Conservation (phyloP, 495 filamentous ascomycete genomes). For the Penicillium taxi region DNA sequence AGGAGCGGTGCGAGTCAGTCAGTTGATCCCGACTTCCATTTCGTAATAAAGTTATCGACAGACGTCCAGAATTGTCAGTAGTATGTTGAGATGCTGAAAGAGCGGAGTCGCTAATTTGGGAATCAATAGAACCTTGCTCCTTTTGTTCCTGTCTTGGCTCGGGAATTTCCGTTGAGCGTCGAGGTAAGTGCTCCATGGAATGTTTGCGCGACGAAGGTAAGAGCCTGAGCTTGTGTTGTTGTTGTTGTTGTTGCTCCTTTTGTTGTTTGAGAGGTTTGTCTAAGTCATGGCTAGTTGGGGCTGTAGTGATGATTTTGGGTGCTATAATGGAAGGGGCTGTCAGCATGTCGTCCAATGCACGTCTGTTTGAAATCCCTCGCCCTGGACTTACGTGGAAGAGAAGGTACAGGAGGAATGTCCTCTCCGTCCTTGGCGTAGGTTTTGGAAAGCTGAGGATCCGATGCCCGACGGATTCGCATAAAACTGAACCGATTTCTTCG, state of each 20-base stretch:
- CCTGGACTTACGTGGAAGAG: conserved; percentile 57
- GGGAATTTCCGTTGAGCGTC: conserved; percentile 9
- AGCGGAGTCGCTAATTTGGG: conserved; percentile 31
- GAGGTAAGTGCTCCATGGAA: conserved; percentile 29
- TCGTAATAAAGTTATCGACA: conserved; percentile 42
- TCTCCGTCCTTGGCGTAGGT: conserved; percentile 61
- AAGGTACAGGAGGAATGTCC: conserved; percentile 64
- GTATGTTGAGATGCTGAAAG: conserved; percentile 45
- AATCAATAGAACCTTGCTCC: conserved; percentile 26
- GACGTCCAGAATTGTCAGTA: conserved; percentile 60
- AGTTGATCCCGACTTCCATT: conserved; percentile 51
- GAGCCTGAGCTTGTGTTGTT: conserved; percentile 31
- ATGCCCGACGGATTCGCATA: conserved; percentile 85
- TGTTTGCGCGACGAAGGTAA: conserved; percentile 25
- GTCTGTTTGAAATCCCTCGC: not conserved
- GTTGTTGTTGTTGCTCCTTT: no score
- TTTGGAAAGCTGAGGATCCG: conserved; percentile 83
- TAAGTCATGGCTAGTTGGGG: conserved; percentile 63
- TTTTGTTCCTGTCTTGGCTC: conserved; percentile 15
- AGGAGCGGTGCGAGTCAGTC: conserved; percentile 60
- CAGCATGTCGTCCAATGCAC: not conserved
- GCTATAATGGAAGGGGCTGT: conserved; percentile 40
- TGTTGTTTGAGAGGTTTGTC: conserved; percentile 47
- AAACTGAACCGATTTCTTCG: conserved; percentile 69
- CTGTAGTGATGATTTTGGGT: conserved; percentile 87